Evolutionary conservation across 371 early-diverging fungal species (phyloP).

Genomic region (Mortierella sp.): DNA sequence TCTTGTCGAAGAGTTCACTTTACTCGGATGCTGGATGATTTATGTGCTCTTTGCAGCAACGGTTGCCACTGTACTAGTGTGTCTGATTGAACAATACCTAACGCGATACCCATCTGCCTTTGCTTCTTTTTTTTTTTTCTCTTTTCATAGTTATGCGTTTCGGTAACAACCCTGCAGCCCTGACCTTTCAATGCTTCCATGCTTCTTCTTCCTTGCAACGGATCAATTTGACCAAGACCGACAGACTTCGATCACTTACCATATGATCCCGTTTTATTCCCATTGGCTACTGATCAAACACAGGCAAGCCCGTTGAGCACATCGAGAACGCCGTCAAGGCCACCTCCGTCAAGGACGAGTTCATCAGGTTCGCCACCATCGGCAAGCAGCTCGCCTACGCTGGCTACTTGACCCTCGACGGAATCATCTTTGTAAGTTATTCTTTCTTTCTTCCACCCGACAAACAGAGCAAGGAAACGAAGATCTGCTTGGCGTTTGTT

Average conservation of each 20-base stretch:
- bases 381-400: conserved; percentile 67
- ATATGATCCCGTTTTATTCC: neutral
- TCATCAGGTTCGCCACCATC: conserved; percentile 60
- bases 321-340: conserved; percentile 67
- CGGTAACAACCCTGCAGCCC: conserved; percentile 28
- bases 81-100: neutral
- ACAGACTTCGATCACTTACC: neutral
- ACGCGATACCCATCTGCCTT: neutral
- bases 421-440: conserved; percentile 67
- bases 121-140: neutral
- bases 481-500: neutral
- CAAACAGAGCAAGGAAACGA: neutral
- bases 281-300: conserved; percentile 54
- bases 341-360: conserved; percentile 61
- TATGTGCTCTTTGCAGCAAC: neutral
- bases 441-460: neutral
- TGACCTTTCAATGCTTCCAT: neutral
- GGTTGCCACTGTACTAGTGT: neutral
- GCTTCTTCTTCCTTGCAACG: neutral
- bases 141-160: conserved; percentile 58
- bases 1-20: conserved; percentile 15
- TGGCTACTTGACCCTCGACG: conserved; percentile 69
- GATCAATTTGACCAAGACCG: conserved; percentile 11
- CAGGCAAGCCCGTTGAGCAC: conserved; percentile 71
- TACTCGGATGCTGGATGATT: neutral